Conservation (phyloP, 108 stramenopile genomes). For the Cyclostephanos invisitatus region DNA sequence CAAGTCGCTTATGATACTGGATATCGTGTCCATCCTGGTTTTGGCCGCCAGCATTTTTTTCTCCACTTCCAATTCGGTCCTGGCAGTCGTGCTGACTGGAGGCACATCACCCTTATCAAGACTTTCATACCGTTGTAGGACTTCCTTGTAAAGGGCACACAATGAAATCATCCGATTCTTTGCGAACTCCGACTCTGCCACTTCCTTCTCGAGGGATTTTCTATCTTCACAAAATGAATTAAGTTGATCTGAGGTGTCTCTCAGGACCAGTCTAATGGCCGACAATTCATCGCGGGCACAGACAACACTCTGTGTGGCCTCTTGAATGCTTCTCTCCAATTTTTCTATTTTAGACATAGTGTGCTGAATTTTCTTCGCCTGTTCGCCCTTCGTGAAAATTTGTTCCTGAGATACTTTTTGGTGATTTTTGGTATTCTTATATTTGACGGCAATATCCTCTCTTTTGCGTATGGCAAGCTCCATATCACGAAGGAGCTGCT, state of each 20-base stretch:
- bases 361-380: constrained; percentile 24
- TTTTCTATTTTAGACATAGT: constrained; percentile 6
- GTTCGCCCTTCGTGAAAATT: constrained; percentile 24
- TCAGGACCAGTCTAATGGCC: constrained; percentile 13
- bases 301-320: constrained; percentile 2
- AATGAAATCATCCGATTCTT: constrained; percentile 24
- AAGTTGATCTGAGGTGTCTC: background rate
- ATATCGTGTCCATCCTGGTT: constrained; percentile 26
- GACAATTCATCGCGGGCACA: constrained; percentile 13
- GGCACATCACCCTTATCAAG: constrained; percentile 30
- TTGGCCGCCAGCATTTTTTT: constrained; percentile 15
- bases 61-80: constrained; percentile 26
- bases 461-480: constrained; percentile 76
- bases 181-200: constrained; percentile 29
- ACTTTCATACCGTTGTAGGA: constrained; percentile 32
- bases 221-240: background rate
- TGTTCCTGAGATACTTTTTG: constrained; percentile 10
- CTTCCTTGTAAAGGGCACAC: constrained; percentile 19
- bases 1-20: constrained; percentile 33
- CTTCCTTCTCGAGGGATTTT: constrained; percentile 16
- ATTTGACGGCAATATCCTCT: constrained; percentile 72
- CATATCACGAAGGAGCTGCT: constrained; percentile 73
- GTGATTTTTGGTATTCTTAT: constrained; percentile 33
- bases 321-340: constrained; percentile 9
- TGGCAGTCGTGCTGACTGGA: constrained; percentile 15